These are phyloP conservation scores for Zymoseptoria ardabiliae DNA, from an alignment of 2,329 filamentous ascomycete genomes.

Conservation along the genomic window DNA sequence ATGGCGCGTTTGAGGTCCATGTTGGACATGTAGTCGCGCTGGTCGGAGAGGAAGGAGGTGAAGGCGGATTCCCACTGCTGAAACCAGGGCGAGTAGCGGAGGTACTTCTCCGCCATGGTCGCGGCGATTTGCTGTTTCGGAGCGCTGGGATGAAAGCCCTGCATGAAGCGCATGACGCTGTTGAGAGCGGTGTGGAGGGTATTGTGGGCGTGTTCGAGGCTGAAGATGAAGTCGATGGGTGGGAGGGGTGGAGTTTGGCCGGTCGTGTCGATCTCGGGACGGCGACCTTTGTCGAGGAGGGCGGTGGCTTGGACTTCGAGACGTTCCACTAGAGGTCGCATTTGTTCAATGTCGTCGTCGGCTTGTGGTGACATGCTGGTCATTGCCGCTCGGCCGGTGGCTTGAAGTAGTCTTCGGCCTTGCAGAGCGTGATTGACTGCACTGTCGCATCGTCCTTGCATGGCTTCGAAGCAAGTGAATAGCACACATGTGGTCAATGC, in stretches of 20 bases:
- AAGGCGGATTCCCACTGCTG: constrained; percentile 26
- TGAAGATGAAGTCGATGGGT: constrained; percentile 23
- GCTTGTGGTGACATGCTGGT: constrained; percentile 18
- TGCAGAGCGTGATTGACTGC: constrained; percentile 29
- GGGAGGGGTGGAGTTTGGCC: constrained; percentile 22
- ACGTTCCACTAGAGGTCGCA: constrained; percentile 27
- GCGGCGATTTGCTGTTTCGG: constrained; percentile 25
- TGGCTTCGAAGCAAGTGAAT: constrained; percentile 29
- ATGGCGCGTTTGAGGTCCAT: constrained; percentile 29
- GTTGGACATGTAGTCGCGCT: constrained; percentile 22
- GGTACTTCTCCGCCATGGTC: constrained; percentile 26
- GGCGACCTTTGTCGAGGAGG: constrained; percentile 24
- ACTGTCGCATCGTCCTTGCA: constrained; percentile 30
- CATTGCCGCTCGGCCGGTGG: constrained; percentile 14
- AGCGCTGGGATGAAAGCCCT: constrained; percentile 24
- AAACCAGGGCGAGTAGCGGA: constrained; percentile 28
- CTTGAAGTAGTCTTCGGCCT: constrained; percentile 23
- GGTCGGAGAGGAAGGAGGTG: constrained; percentile 20
- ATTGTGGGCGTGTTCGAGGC: constrained; percentile 28
- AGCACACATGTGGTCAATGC: constrained; percentile 28
- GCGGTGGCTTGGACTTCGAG: constrained; percentile 28
- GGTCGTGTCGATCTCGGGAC: constrained; percentile 23
- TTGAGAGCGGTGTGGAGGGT: constrained; percentile 27
- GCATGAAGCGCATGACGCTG: constrained; percentile 29
- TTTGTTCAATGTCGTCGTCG: constrained; percentile 28